Conservation (phyloP, 768 basidiomycete genomes). For the Russula sp. region DNA sequence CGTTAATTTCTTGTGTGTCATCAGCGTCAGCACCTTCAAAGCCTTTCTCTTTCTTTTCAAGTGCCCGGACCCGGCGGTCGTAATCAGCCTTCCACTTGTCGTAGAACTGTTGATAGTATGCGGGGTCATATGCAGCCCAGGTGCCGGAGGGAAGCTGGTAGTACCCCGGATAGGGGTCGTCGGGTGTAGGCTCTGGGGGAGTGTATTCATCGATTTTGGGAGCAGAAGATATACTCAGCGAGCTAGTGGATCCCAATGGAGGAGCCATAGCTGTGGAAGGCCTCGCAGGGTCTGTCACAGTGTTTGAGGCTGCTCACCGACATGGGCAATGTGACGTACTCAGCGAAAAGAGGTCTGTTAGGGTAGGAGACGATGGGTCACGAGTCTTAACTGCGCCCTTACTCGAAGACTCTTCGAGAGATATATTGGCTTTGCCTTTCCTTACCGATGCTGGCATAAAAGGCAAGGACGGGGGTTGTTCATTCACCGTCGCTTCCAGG, state of each 20-base stretch:
- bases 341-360: conserved; percentile 65
- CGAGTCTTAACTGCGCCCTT: conserved; percentile 18
- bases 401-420: conserved; percentile 28
- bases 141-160: conserved; percentile 76
- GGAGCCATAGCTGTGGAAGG: conserved; percentile 24
- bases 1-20: conserved; percentile 56
- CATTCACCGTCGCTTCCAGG: conserved; percentile 3
- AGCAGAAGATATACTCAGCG: conserved; percentile 50
- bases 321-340: conserved; percentile 34
- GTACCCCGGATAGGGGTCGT: conserved; percentile 82
- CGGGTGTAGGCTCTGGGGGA: conserved; percentile 66
- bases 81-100: conserved; percentile 72
- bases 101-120: conserved; percentile 61
- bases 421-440: conserved; percentile 51
- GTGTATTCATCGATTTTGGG: conserved; percentile 61
- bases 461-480: conserved; percentile 34
- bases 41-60: conserved; percentile 63
- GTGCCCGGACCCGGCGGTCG: conserved; percentile 60
- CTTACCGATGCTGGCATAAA: conserved; percentile 56
- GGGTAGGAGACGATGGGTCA: conserved; percentile 27
- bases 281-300: conserved; percentile 14
- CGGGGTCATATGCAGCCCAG: conserved; percentile 70
- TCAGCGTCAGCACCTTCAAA: conserved; percentile 60
- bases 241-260: conserved; percentile 6
- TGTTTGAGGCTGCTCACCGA: conserved; percentile 3